Evolutionary conservation across 2,329 filamentous ascomycete species (phyloP).

Genomic region (Acrocalymma vagum): DNA sequence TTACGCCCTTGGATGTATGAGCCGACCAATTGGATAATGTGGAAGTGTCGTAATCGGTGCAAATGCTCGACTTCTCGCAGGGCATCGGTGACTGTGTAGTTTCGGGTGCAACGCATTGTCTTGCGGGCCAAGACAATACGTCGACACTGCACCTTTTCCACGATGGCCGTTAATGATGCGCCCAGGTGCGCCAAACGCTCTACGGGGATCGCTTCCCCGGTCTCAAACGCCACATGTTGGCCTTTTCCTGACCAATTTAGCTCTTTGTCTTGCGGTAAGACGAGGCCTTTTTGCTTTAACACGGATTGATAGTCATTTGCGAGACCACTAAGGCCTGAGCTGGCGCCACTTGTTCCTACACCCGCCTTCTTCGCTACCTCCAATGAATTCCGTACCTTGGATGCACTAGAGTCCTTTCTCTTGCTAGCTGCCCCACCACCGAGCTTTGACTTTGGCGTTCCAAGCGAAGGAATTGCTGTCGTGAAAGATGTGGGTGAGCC

Average conservation of each 20-base stretch:
- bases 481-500: no score
- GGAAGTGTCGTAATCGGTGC: slow-evolving; percentile 5
- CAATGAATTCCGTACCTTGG: no score
- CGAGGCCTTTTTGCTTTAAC: background rate
- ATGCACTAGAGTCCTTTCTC: no score
- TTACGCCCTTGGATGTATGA: slow-evolving; percentile 4
- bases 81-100: background rate
- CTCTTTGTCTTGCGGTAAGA: slow-evolving; percentile 9
- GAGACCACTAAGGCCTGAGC: no score
- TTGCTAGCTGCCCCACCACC: no score
- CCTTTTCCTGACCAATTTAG: slow-evolving; percentile 14
- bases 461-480: no score
- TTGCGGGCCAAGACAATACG: slow-evolving; percentile 3
- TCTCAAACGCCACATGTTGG: slow-evolving; percentile 12
- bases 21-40: slow-evolving; percentile 14
- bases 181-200: background rate
- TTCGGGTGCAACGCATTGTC: background rate
- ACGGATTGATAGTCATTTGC: background rate
- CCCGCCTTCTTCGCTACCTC: no score
- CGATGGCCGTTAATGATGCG: background rate
- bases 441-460: no score
- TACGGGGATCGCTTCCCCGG: slow-evolving; percentile 3
- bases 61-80: slow-evolving; percentile 1
- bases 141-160: background rate
- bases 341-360: no score